Percentiles rank a stretch among this genome's conserved stretches.
Evolutionary conservation across 2,329 filamentous ascomycete genomes (phyloP).

Genomic region (Bipolaris gigantea): DNA sequence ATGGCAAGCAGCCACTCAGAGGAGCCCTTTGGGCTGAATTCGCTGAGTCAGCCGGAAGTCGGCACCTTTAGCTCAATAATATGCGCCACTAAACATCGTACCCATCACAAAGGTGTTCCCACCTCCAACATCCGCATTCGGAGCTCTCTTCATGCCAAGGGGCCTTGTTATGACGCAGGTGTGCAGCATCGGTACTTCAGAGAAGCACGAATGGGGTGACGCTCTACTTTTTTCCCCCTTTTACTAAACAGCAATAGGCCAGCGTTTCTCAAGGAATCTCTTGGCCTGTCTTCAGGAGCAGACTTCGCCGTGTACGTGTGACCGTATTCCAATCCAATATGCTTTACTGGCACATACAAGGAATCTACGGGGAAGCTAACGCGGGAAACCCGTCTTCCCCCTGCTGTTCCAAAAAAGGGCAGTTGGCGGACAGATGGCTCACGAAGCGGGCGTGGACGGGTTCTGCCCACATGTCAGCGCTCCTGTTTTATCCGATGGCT

Average conservation of each 20-base stretch:
- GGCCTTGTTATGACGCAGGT: constrained; percentile 13
- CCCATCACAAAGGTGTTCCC: neutral
- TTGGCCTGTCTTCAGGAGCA: neutral
- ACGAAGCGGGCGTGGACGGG: neutral
- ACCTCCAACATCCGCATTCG: constrained; percentile 5
- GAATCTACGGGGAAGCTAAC: constrained; percentile 10
- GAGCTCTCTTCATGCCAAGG: constrained; percentile 11
- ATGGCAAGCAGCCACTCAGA: neutral
- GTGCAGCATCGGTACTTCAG: constrained; percentile 6
- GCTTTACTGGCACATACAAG: neutral
- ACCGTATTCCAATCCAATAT: constrained; percentile 6
- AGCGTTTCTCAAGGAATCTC: neutral
- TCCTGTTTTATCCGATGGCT: neutral
- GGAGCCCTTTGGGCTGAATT: neutral
- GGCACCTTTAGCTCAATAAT: constrained; percentile 3
- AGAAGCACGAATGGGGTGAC: constrained; percentile 1
- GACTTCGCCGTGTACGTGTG: neutral
- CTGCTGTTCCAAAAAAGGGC: neutral
- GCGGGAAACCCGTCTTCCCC: constrained; percentile 7
- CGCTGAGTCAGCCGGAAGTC: constrained; percentile 13
- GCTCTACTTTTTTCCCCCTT: neutral
- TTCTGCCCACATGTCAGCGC: neutral
- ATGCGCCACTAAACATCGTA: constrained; percentile 4
- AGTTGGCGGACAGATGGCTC: constrained; percentile 1
- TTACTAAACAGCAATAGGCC: neutral